These are phyloP conservation scores for Capronia americana DNA, from an alignment of 2,329 filamentous ascomycete genomes.

Conservation along the genomic window DNA sequence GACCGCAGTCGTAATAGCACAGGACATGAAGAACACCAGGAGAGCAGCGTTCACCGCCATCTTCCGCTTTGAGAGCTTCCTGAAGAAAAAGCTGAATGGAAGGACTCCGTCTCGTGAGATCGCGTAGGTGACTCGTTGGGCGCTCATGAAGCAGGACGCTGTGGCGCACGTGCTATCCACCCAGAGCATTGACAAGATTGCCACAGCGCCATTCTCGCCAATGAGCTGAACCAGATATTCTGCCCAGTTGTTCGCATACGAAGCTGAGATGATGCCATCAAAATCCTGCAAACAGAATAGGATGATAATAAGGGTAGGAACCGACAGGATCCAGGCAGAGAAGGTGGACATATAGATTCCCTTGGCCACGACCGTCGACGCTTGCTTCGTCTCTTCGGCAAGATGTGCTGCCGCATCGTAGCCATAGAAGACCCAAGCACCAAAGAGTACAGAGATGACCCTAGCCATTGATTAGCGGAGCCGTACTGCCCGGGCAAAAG, in stretches of 20 bases:
- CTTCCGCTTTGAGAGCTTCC: constrained; percentile 43
- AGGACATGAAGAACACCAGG: constrained; percentile 44
- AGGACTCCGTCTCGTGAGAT: constrained; percentile 51
- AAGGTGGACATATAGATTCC: constrained; percentile 50
- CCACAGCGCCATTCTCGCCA: constrained; percentile 46
- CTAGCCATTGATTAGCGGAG: constrained; percentile 3
- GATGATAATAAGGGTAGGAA: constrained; percentile 50
- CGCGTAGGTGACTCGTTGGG: constrained; percentile 51
- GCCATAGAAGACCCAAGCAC: constrained; percentile 48
- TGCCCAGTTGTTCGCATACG: constrained; percentile 50
- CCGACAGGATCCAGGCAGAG: constrained; percentile 47
- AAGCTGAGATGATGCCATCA: constrained; percentile 46
- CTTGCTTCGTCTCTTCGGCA: constrained; percentile 49
- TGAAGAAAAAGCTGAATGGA: constrained; percentile 47
- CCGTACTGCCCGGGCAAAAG: neutral
- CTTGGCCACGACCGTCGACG: constrained; percentile 47
- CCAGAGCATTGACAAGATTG: constrained; percentile 48
- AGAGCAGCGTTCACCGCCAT: constrained; percentile 48
- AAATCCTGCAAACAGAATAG: constrained; percentile 53
- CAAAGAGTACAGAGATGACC: constrained; percentile 47
- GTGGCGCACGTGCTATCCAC: constrained; percentile 49
- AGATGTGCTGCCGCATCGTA: constrained; percentile 44
- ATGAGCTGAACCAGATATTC: constrained; percentile 50
- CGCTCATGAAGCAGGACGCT: constrained; percentile 48
- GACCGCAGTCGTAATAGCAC: constrained; percentile 47